Evolutionary conservation across 1,284 basidiomycete species (phyloP), one percentile per base, ranked within the genome.

Genomic region (Rhodotorula sp.): DNA sequence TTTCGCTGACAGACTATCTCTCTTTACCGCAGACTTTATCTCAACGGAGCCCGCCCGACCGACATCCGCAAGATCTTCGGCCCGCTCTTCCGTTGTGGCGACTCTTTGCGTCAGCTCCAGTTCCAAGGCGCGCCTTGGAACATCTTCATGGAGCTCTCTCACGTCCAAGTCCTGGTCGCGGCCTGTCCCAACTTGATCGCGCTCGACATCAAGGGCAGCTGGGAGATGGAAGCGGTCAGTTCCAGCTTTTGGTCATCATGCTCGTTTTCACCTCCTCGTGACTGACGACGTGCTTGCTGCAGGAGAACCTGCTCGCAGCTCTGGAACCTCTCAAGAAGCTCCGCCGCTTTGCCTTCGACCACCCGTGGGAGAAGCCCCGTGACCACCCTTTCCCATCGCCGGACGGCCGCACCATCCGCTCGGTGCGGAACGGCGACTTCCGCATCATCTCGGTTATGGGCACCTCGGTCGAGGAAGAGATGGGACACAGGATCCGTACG

Each of bases 371-470:
- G 48, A 51, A 51, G 23, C 64, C 64, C 0, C 58, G 57, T 31
- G 23, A 2, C 5, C n/a, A 26, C 14, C 34, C n/a, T 0, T 59
- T 39, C 16, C 57, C 34, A 7, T 7, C 10, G 1, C 48, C 58
- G 3, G 64, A 65, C 58, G 64, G 64, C 1, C 57, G 56, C 47
- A 65, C 64, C 15, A 65, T 65, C 16, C 57, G 64, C 56, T 58
- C 56, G 14, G 46, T 26, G 23, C 47, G 34, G 4, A 34, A 34
- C 34, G 34, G 34, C 34, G 48, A 59, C 48, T 59, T 59, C 58
- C 31, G 34, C 5, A 21, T 65, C 57, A n/a, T 52, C 31, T 57
- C 48, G 23, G 26, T 21, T n/a, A 8, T 26, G 20, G 64, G 56
- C 29, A 43, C 14, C 14, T 43, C 31, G 14, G 23, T 59, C 48